Percentiles rank a stretch among this genome's conserved stretches.
Conservation (phyloP, 1,284 basidiomycete species). For the Fistulinella staudtii region DNA sequence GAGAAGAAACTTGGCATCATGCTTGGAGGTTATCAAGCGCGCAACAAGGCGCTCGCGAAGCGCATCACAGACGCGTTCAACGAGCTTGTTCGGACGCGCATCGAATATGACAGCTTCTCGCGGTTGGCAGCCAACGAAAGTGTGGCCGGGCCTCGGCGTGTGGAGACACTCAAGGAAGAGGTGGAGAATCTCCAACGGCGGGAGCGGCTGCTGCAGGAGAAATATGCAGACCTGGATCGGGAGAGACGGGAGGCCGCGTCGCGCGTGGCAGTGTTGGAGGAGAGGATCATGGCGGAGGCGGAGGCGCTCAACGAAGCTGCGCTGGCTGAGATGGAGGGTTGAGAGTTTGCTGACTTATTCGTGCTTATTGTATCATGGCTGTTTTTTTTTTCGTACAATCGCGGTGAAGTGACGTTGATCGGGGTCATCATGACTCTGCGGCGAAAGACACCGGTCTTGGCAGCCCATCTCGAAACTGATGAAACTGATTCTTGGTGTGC, state of each 20-base stretch:
- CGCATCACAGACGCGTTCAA: conserved; percentile 67
- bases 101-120: conserved; percentile 77
- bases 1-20: conserved; percentile 91
- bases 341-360: conserved; percentile 14
- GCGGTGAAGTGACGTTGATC: not conserved
- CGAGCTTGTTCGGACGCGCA: conserved; percentile 60
- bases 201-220: conserved; percentile 73
- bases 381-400: no score
- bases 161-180: conserved; percentile 77
- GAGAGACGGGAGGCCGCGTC: conserved; percentile 66
- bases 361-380: conserved; percentile 8
- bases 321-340: conserved; percentile 56
- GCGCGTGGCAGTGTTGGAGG: conserved; percentile 63
- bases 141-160: conserved; percentile 69
- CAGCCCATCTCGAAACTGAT: no score
- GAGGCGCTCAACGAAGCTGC: conserved; percentile 77
- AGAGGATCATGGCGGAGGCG: conserved; percentile 75
- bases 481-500: no score
- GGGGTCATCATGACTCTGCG: no score
- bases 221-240: conserved; percentile 78
- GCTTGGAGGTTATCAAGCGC: conserved; percentile 87
- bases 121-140: conserved; percentile 69
- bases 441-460: no score
- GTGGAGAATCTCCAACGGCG: conserved; percentile 74
- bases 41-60: conserved; percentile 67